Percentiles rank a stretch among this genome's conserved stretches.
Conservation (phyloP, 371 early-diverging fungal species). For the Rhizopus microsporus region DNA sequence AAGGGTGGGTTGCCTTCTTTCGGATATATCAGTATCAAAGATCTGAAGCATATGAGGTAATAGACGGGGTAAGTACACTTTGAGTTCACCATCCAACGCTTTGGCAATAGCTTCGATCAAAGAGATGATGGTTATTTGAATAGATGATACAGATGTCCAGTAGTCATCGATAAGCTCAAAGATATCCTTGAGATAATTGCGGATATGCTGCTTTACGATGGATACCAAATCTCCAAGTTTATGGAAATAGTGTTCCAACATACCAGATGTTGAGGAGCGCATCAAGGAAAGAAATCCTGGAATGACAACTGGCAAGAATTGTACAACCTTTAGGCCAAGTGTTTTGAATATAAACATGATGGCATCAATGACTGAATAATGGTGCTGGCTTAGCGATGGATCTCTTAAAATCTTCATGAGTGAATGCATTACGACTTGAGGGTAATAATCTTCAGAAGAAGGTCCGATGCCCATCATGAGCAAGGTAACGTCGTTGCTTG, state of each 20-base stretch:
- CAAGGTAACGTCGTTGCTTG: conserved; percentile 64
- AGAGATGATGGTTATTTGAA: conserved; percentile 81
- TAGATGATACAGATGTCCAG: conserved; percentile 72
- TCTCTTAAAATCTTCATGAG: conserved; percentile 90
- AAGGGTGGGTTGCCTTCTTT: conserved; percentile 71
- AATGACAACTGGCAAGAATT: conserved; percentile 77
- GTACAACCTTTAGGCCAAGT: conserved; percentile 79
- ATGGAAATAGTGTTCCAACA: conserved; percentile 91
- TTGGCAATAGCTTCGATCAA: conserved; percentile 86
- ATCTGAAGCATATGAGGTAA: conserved; percentile 68
- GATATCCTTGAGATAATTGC: conserved; percentile 82
- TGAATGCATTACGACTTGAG: conserved; percentile 85
- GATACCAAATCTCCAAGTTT: conserved; percentile 82
- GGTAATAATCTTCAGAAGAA: conserved; percentile 84
- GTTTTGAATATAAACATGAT: conserved; percentile 94
- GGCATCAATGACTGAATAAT: conserved; percentile 89
- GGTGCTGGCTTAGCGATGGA: conserved; percentile 78
- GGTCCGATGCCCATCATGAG: conserved; percentile 78
- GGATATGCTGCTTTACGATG: conserved; percentile 91
- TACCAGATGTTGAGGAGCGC: conserved; percentile 72
- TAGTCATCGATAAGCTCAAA: conserved; percentile 78
- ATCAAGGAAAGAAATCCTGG: conserved; percentile 74
- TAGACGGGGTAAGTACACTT: conserved; percentile 73
- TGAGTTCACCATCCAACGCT: conserved; percentile 89
- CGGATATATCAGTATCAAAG: conserved; percentile 81